phyloP scores from a whole-genome alignment of 148 eudicot species.

The Hydrangea macrophylla region DNA sequence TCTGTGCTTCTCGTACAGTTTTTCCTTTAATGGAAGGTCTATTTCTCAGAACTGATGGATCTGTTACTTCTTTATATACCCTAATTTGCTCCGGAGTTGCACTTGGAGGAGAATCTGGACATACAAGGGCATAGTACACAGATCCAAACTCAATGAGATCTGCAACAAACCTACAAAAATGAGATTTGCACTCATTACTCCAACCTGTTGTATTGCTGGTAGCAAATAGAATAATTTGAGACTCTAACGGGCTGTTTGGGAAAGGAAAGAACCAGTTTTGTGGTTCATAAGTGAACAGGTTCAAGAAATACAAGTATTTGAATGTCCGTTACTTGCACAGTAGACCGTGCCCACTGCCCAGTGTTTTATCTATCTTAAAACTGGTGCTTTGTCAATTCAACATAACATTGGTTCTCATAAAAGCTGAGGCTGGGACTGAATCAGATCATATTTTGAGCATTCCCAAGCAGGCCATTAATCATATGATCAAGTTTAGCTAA shows the following conservation, averaged over 20 bases:
- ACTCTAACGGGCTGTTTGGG: no score
- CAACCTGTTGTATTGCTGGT: slow-evolving; percentile 1
- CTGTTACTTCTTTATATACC: slow-evolving; percentile 59
- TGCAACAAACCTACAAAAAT: slow-evolving; percentile 65
- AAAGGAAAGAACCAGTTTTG: no score
- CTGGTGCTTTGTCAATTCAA: no score
- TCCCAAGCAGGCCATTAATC: no score
- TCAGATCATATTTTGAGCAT: no score
- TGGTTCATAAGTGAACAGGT: no score
- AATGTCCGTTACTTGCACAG: no score
- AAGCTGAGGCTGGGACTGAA: no score
- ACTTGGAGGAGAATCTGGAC: slow-evolving; percentile 78
- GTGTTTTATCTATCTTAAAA: no score
- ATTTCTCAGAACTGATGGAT: slow-evolving; percentile 56
- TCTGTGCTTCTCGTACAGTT: slow-evolving; percentile 89
- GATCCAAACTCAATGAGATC: slow-evolving; percentile 96
- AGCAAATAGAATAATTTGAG: background rate
- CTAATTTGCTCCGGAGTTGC: slow-evolving; percentile 79
- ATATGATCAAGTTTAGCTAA: background rate
- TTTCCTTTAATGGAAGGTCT: slow-evolving; percentile 85
- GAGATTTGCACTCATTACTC: slow-evolving; percentile 13
- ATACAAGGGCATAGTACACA: slow-evolving; percentile 81
- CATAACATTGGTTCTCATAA: no score
- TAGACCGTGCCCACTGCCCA: no score
- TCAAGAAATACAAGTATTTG: no score